Evolutionary conservation across 2,329 filamentous ascomycete species (phyloP).

Genomic region (Pezicula rhizophila): DNA sequence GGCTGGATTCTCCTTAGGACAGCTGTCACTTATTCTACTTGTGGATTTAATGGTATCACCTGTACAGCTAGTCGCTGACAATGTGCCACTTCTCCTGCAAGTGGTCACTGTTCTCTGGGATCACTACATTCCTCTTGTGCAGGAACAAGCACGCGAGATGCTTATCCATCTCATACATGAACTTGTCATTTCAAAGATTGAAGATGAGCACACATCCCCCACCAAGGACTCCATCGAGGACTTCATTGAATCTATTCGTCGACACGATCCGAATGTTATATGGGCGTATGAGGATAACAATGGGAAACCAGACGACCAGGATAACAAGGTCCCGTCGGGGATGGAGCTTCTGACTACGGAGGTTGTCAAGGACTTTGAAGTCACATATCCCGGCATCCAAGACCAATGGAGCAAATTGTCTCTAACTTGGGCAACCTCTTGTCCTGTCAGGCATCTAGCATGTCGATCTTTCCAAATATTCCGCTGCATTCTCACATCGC

Average conservation of each 20-base stretch:
- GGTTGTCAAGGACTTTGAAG: slow-evolving; percentile 78
- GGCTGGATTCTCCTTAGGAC: slow-evolving; percentile 84
- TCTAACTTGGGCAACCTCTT: slow-evolving; percentile 93
- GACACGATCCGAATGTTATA: slow-evolving; percentile 75
- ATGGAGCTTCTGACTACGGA: slow-evolving; percentile 82
- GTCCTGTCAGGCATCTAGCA: slow-evolving; percentile 87
- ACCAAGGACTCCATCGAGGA: slow-evolving; percentile 76
- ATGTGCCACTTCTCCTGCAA: slow-evolving; percentile 80
- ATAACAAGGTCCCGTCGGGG: slow-evolving; percentile 74
- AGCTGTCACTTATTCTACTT: slow-evolving; percentile 85
- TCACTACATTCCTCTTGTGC: slow-evolving; percentile 89
- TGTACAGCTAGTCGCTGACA: slow-evolving; percentile 70
- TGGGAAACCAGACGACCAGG: slow-evolving; percentile 65
- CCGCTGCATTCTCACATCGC: slow-evolving; percentile 80
- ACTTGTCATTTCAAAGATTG: slow-evolving; percentile 74
- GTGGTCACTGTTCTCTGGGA: slow-evolving; percentile 95
- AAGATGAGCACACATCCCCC: slow-evolving; percentile 55
- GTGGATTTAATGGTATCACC: slow-evolving; percentile 96
- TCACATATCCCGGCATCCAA: slow-evolving; percentile 79
- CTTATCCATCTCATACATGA: slow-evolving; percentile 96
- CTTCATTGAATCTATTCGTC: slow-evolving; percentile 79
- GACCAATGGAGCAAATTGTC: slow-evolving; percentile 89
- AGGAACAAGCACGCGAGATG: slow-evolving; percentile 96
- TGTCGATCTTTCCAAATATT: slow-evolving; percentile 98
- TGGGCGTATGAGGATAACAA: slow-evolving; percentile 96